Base-by-base conservation (phyloP, 306 rosid genomes). In the Cucurbita maxima region DNA sequence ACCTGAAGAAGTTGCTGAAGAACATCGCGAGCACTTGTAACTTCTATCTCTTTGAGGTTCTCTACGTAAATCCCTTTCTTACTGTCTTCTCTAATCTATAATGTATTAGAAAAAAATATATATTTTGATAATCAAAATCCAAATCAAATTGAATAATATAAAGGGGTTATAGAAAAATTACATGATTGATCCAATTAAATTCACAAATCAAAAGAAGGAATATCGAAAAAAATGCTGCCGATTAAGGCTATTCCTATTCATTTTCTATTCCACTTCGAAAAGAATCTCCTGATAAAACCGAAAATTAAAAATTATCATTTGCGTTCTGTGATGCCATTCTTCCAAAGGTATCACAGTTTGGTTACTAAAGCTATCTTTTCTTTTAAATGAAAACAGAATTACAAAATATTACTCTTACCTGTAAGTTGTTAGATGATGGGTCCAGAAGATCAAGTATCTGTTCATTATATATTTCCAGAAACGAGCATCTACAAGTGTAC, bases 31-130 rank as follows among this genome's bases (percentile, higher is more conserved):
- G 96, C 96, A 76, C 94, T 89, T 44, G 87, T 52, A 60, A 84
- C 96, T 88, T 94, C 99, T 62, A 84, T 80, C 86, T 94, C 99
- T 83, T 89, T 94, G 74, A 91, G 87, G 76, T 84, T 91, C 78
- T 94, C 99, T n/a, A 94, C 99, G 76, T 94, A 88, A 74, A 89
- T 83, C 63, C 99, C 99, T 85, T 94, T 94, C 89, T 87, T 94
- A 44, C 30, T 88, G 71, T 94, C 99, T 91, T 94, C 99, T 77
- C 99, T 86, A 60, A 94, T 78, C 99, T 94, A 81, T 70, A 83
- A 77, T 69, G 59, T 80, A n/a, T 45, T 53, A 37, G 20, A 14
- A 15, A 37, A 37, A 43, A 37, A 57, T 16, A 5, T 22, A 14
- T 16, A 5, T n/a, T 13, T 13, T 9, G 25, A 8, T 16, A 38